Base-by-base conservation (phyloP, 257 asterid species). In the Phtheirospermum japonicum region DNA sequence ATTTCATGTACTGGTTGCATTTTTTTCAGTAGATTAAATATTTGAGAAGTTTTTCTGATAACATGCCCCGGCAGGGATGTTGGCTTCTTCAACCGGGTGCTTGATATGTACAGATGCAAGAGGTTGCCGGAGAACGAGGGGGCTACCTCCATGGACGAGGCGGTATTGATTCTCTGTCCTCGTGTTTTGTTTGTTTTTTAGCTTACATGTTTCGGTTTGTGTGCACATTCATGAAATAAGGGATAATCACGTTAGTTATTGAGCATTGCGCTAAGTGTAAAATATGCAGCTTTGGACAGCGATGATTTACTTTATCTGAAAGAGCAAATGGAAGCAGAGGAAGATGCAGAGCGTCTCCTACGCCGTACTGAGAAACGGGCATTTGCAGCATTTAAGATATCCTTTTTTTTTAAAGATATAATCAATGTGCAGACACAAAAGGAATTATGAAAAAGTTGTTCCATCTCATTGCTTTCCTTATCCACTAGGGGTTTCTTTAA, bases 261-360 rank as follows among this genome's bases (percentile, higher is more conserved):
- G 70, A 71, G 75, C 68, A 57, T 74, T 73, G 54, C 1, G 58
- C 68, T 59, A 62, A 78, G 78, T 77, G 76, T 37, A 57, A 64
- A 42, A 75, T 69, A 14, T 84, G 86, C 95, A 92, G 99, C 99
- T 65, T 67, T 92, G 96, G 99, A 92, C 82, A 89, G 97, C 64
- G 99, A 92, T 82, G 99, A 89, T 80, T 72, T 92, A 68, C 97
- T 92, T 61, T 92, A 92, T 82, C 96, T 92, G 54, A 92, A 92
- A 88, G 99, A 92, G 89, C 97, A 92, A 81, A 92, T 89, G 95
- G 99, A 92, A 77, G 99, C 97, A 16, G 96, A 92, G 80, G 95
- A 92, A 76, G 97, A 92, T 64, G 97, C 99, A 19, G 99, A 92
- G 66, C 97, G 99, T 12, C 91, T 89, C 73, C 85, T 92, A 59